A percentile compares a stretch with the other conserved stretches of the same genome.
Conservation (phyloP, 257 asterid species). For the Voacanga thouarsii region DNA sequence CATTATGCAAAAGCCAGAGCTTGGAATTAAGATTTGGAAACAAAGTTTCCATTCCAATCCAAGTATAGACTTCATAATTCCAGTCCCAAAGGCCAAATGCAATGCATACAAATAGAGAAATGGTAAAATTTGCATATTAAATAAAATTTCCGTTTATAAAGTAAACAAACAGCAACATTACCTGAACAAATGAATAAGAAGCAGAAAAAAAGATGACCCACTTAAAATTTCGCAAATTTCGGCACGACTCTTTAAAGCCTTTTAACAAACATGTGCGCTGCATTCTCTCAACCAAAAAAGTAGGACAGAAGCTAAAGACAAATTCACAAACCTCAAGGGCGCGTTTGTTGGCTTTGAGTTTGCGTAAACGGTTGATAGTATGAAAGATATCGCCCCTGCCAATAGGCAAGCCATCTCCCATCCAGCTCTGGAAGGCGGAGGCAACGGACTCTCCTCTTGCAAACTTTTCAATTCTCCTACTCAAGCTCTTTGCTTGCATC, state of each 20-base stretch:
- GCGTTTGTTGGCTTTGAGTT: slow-evolving; percentile 54
- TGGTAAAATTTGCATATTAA: not conserved
- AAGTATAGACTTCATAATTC: not conserved
- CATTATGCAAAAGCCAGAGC: not conserved
- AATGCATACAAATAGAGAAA: not conserved
- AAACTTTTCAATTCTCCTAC: slow-evolving; percentile 66
- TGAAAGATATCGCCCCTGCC: slow-evolving; percentile 76
- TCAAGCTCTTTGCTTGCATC: slow-evolving; percentile 43
- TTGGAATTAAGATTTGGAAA: not conserved
- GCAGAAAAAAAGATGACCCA: not conserved
- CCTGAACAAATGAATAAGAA: not conserved
- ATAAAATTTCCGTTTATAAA: not conserved
- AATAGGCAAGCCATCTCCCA: slow-evolving; percentile 90
- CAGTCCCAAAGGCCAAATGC: not conserved
- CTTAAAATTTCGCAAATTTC: not conserved
- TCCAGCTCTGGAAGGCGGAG: slow-evolving; percentile 85
- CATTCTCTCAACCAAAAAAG: not conserved
- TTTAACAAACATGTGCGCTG: slow-evolving; percentile 42
- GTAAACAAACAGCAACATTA: not conserved
- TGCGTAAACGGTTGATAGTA: slow-evolving; percentile 68
- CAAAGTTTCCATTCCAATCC: slow-evolving; percentile 1
- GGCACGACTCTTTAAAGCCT: slow-evolving; percentile 15
- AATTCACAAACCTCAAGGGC: slow-evolving; percentile 64
- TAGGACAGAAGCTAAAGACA: not conserved
- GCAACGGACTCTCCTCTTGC: slow-evolving; percentile 50